Evolutionary conservation across 2,329 filamentous ascomycete species (phyloP).

Genomic region (Colletotrichum costaricense): DNA sequence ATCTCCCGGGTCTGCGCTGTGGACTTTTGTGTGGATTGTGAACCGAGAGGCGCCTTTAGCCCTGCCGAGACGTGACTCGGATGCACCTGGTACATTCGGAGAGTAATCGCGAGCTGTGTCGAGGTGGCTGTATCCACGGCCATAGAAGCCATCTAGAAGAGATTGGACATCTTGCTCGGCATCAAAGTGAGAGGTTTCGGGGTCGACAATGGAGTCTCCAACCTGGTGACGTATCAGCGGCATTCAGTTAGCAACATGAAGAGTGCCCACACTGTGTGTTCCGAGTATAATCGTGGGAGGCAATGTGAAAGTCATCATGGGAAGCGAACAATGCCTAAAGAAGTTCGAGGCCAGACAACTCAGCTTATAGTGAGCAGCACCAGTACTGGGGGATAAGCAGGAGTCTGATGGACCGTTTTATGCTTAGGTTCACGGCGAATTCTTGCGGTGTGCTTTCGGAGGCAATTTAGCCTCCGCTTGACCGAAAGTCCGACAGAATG

Average conservation of each 20-base stretch:
- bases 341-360: too few relatives aligned
- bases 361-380: too few relatives aligned
- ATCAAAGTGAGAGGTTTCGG: not conserved
- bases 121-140: not conserved
- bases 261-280: not conserved
- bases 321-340: too few relatives aligned
- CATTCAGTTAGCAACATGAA: not conserved
- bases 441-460: too few relatives aligned
- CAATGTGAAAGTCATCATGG: too few relatives aligned
- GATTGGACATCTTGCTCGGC: not conserved
- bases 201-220: not conserved
- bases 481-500: too few relatives aligned
- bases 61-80: not conserved
- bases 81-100: not conserved
- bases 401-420: too few relatives aligned
- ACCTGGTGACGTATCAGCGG: not conserved
- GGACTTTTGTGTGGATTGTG: slow-evolving; percentile 5
- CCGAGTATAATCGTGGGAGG: not conserved
- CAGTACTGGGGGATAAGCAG: too few relatives aligned
- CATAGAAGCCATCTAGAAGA: not conserved
- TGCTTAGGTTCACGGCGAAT: too few relatives aligned
- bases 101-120: not conserved
- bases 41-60: not conserved
- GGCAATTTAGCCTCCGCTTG: too few relatives aligned
- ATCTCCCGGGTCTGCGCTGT: not conserved